Evolutionary conservation across 495 filamentous ascomycete species (phyloP).

Genomic region (Aspergillus ellipticus): DNA sequence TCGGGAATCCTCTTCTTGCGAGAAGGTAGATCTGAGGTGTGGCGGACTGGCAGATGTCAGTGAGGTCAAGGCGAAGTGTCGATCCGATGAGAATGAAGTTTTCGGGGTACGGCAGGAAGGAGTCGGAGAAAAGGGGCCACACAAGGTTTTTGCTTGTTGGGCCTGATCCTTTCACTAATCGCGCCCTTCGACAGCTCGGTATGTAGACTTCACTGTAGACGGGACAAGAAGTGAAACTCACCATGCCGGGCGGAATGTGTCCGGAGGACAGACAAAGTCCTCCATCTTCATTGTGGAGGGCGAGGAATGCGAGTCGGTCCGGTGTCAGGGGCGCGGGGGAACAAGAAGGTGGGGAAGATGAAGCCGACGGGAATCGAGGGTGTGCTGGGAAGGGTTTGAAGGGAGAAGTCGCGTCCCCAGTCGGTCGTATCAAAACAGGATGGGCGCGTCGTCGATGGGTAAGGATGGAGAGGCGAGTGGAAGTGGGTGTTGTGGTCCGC

Average conservation of each 20-base stretch:
- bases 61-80: background rate
- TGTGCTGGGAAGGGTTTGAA: background rate
- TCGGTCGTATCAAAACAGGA: background rate
- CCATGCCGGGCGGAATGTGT: constrained; percentile 1
- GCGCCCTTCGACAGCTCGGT: background rate
- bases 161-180: background rate
- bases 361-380: background rate
- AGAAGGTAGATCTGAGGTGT: background rate
- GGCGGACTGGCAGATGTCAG: background rate
- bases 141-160: background rate
- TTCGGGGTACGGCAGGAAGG: background rate
- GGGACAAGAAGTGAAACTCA: background rate
- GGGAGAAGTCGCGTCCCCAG: background rate
- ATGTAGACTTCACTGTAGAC: background rate
- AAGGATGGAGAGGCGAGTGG: background rate
- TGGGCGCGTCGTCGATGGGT: background rate
- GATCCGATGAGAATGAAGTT: background rate
- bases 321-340: background rate
- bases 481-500: background rate
- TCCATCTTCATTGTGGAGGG: constrained; percentile 2
- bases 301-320: background rate
- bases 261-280: constrained; percentile 4
- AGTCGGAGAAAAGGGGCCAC: background rate
- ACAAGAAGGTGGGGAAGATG: background rate
- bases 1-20: constrained; percentile 21